Conservation (phyloP, 2,329 filamentous ascomycete species). For the Cladosporium halotolerans region DNA sequence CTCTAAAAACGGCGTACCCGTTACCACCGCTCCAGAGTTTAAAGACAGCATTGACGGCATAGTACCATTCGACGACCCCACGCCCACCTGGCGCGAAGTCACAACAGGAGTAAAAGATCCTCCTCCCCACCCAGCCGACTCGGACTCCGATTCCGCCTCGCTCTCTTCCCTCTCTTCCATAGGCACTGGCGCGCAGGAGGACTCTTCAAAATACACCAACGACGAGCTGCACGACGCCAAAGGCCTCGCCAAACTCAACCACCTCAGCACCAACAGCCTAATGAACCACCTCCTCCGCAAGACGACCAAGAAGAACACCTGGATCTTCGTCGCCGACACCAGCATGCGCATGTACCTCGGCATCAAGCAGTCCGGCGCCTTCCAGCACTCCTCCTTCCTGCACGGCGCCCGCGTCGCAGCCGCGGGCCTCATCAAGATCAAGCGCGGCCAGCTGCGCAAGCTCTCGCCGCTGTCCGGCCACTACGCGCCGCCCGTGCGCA, state of each 20-base stretch:
- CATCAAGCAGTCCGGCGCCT: constrained; percentile 81
- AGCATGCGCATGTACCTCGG: constrained; percentile 80
- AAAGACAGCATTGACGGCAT: constrained; percentile 70
- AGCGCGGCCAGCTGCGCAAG: constrained; percentile 67
- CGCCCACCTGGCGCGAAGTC: constrained; percentile 37
- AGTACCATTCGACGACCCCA: constrained; percentile 39
- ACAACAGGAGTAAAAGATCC: constrained; percentile 25
- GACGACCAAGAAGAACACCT: constrained; percentile 77
- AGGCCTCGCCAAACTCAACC: constrained; percentile 55
- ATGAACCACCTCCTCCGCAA: constrained; percentile 74
- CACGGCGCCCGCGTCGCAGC: constrained; percentile 75
- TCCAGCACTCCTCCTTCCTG: constrained; percentile 86
- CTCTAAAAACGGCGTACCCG: constrained; percentile 72
- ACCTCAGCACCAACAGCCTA: constrained; percentile 65
- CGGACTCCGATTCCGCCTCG: constrained; percentile 18
- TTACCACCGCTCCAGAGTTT: constrained; percentile 69
- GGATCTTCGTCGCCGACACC: constrained; percentile 90
- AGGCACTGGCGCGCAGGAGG: constrained; percentile 52
- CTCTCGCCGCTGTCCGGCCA: constrained; percentile 67
- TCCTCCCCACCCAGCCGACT: constrained; percentile 20
- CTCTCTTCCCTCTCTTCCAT: constrained; percentile 31
- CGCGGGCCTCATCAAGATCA: constrained; percentile 79
- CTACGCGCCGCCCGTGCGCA: constrained; percentile 75
- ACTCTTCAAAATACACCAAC: constrained; percentile 59
- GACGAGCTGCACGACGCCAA: constrained; percentile 56